Conservation (phyloP, 768 basidiomycete species). For the Tylopilus cervinicoccineus region DNA sequence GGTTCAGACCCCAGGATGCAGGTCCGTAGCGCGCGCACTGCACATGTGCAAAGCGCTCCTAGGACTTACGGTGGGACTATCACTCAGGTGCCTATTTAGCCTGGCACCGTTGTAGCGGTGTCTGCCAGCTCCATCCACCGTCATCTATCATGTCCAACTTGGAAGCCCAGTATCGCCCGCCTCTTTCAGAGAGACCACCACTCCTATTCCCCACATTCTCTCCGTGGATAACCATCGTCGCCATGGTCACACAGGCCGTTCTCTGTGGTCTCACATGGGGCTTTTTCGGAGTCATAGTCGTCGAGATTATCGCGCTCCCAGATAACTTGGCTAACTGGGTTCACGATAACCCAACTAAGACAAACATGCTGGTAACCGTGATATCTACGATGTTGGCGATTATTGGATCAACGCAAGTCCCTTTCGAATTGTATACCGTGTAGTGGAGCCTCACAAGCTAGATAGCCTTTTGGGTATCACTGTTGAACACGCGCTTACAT, state of each 20-base stretch:
- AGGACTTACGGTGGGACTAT: no score
- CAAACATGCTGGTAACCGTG: no score
- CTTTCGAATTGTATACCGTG: neutral
- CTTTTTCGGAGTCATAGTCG: neutral
- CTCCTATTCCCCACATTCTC: neutral
- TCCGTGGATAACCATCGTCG: neutral
- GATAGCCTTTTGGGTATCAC: neutral
- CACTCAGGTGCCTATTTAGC: no score
- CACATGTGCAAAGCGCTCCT: no score
- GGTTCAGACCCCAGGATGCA: no score
- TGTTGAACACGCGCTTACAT: neutral
- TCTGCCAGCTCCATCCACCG: no score
- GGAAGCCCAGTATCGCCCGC: neutral
- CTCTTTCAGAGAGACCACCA: neutral
- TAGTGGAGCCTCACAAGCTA: neutral
- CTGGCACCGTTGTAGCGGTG: no score
- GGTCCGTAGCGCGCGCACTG: no score
- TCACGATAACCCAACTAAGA: no score
- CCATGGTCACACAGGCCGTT: neutral
- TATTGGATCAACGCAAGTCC: no score
- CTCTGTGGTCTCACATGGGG: neutral
- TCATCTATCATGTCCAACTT: neutral
- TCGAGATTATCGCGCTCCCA: neutral
- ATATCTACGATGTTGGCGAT: no score
- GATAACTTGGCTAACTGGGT: neutral